Percentiles rank a stretch among this genome's conserved stretches.
These are phyloP conservation scores for Leccinum colubrinum DNA, from an alignment of 1,284 basidiomycete species.

Conservation along the genomic window DNA sequence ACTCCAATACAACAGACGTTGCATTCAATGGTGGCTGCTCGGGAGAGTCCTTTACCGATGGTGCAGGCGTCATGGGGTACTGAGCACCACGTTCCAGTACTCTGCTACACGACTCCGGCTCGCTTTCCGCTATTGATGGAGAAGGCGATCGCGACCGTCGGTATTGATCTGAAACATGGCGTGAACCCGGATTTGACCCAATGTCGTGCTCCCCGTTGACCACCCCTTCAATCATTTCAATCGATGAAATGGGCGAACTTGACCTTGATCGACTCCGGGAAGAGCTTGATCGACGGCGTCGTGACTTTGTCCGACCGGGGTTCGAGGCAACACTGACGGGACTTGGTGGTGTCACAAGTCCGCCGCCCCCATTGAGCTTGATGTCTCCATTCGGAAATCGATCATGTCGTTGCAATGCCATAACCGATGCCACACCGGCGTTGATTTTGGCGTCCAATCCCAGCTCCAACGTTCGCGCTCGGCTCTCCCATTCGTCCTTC, in stretches of 20 bases:
- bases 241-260: constrained; percentile 35
- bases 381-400: constrained; percentile 35
- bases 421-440: constrained; percentile 42
- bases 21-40: constrained; percentile 17
- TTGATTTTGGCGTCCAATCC: constrained; percentile 45
- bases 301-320: constrained; percentile 39
- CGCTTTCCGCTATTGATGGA: constrained; percentile 41
- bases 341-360: constrained; percentile 71
- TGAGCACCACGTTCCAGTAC: constrained; percentile 26
- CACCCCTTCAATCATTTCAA: constrained; percentile 33
- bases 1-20: constrained; percentile 6
- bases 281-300: constrained; percentile 34
- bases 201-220: constrained; percentile 21
- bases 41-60: constrained; percentile 41
- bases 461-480: constrained; percentile 42
- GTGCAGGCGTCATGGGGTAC: constrained; percentile 45
- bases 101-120: constrained; percentile 33
- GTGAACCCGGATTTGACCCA: constrained; percentile 21
- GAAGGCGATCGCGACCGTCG: constrained; percentile 35
- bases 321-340: constrained; percentile 67
- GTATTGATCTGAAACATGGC: constrained; percentile 30
- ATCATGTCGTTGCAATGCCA: constrained; percentile 37
- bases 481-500: constrained; percentile 80
- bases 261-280: constrained; percentile 32
- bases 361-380: constrained; percentile 40